Evolutionary conservation across 78 protist genomes (phyloP), one percentile per base, ranked within the genome.

Genomic region (Salpingoeca rosetta): DNA sequence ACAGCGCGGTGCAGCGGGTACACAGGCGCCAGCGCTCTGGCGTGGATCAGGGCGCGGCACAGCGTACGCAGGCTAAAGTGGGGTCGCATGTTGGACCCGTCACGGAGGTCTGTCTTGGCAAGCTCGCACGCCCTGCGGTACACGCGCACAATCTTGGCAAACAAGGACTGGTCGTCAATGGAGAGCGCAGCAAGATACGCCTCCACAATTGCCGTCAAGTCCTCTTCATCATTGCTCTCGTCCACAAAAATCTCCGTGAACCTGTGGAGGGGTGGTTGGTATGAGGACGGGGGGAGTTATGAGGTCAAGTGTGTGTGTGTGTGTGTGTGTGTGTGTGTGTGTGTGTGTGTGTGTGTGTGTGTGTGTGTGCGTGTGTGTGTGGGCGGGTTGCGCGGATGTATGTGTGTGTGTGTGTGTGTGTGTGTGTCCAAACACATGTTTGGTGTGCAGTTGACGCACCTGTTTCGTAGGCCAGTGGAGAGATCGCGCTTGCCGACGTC

Each of bases 401-500:
- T n/a, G n/a, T n/a, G n/a, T n/a, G n/a, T n/a, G n/a, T n/a, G n/a
- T n/a, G n/a, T n/a, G n/a, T n/a, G n/a, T n/a, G n/a, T n/a, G n/a
- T n/a, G n/a, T n/a, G n/a, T n/a, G n/a, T n/a, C n/a, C n/a, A n/a
- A n/a, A n/a, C n/a, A n/a, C n/a, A n/a, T n/a, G n/a, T n/a, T n/a
- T n/a, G n/a, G n/a, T n/a, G n/a, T n/a, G n/a, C 94, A 76, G 37
- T 17, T 12, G 37, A 76, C 38, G 7, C 40, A 39, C 40, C 89
- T 65, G 39, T 76, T 27, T n/a, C 94, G 85, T 44, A 96, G 85
- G 12, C 91, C 92, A 0, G 93, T 90, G 28, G 99, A 98, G 25
- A 99, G 89, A 40, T 97, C 96, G 44, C 92, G 93, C 93, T 99
- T 99, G 44, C 99, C 99, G 25, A 91, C 96, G 76, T 99, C 99